Base-by-base conservation (phyloP, 768 basidiomycete species). In the Austroboletus festivus region DNA sequence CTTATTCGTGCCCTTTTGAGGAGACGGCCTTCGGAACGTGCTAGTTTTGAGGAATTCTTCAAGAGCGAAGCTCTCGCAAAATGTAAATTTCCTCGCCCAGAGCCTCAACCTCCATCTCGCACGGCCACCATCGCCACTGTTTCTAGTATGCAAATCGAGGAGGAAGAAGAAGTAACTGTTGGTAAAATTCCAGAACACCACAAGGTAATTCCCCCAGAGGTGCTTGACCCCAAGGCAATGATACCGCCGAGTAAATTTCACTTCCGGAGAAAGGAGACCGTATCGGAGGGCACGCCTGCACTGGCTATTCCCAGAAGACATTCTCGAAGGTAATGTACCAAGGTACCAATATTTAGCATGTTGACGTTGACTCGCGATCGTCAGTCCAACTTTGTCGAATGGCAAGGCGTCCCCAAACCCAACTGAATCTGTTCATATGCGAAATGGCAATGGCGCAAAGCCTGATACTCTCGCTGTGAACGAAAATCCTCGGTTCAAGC, bases 31-130 rank as follows among this genome's bases (percentile, higher is more conserved):
- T 77, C 75, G 0, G 89, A 96, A 62, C 77, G 95, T 2, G 86
- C 91, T 20, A 84, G 78, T 47, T 99, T 94, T 51, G 89, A 94
- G 12, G 90, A 93, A 35, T 97, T 96, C 70, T 99, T 99, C 64
- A 75, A 77, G 44, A 90, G 88, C 54, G 77, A 76, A 26, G 93
- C 86, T 30, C 72, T 88, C 55, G 83, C 78, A 22, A 88, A 85
- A 63, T 85, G 80, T 33, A 91, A 85, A 69, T 90, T 90, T 59
- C 82, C 85, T 6, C 71, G 82, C 38, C 80, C 82, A 7, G 48
- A 31, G 16, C 43, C 56, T 13, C 21, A 60, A 54, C 37, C 47
- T 42, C 30, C 51, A 16, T 55, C 33, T 2, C 61, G 54, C 8
- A 31, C 42, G n/a, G 45, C 51, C 4, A 37, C 41, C 7, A 47